Conservation (phyloP, 1,139 yeast species). For the Pichia sp. region DNA sequence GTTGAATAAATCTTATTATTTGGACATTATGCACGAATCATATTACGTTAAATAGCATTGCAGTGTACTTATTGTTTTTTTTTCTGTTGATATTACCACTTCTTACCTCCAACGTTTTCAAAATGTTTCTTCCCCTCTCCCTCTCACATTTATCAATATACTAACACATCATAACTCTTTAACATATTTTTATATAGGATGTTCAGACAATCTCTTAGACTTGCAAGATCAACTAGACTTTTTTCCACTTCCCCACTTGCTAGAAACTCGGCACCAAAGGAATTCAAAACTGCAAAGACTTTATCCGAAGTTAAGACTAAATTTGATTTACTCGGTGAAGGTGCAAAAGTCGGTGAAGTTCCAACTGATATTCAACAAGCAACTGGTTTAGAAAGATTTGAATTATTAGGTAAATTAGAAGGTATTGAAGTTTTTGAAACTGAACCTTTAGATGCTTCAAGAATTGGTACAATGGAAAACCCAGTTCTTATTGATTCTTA, state of each 20-base stretch:
- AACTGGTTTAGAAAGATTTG: conserved; percentile 97
- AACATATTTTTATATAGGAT: conserved; percentile 13
- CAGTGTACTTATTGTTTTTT: neutral
- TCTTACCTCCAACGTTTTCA: too few species aligned
- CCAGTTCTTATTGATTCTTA: conserved; percentile 88
- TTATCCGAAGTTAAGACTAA: conserved; percentile 78
- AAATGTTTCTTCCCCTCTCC: neutral
- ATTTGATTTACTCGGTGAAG: conserved; percentile 80
- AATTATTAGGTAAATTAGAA: conserved; percentile 87
- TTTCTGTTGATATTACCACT: too few species aligned
- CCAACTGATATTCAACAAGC: conserved; percentile 96
- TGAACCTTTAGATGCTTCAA: conserved; percentile 80
- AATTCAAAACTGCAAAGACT: conserved; percentile 53
- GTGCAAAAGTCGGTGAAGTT: conserved; percentile 74
- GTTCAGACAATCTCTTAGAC: conserved; percentile 32
- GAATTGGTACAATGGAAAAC: conserved; percentile 81
- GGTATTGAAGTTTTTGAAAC: conserved; percentile 95
- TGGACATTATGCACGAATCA: neutral
- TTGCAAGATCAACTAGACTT: conserved; percentile 28
- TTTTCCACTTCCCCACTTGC: conserved; percentile 23
- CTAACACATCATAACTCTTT: neutral
- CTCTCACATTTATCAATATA: neutral
- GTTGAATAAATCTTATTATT: neutral
- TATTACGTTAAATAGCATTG: neutral
- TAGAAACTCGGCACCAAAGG: conserved; percentile 25